These are phyloP conservation scores for Daldinia vernicosa DNA, from an alignment of 495 filamentous ascomycete species.

Conservation along the genomic window DNA sequence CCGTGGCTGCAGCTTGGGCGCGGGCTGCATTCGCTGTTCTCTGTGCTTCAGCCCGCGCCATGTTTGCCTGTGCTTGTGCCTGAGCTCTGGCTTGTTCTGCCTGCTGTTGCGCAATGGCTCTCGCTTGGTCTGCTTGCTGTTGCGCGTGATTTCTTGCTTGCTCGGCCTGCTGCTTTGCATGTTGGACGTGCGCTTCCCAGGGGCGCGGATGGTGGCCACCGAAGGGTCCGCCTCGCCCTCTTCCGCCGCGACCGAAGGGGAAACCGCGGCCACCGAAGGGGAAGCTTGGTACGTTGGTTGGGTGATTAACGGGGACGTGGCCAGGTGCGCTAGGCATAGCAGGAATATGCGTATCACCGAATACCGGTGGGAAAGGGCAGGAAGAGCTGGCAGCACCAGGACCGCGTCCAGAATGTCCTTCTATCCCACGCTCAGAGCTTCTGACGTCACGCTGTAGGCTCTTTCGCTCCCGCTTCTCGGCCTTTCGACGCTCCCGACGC, in stretches of 20 bases:
- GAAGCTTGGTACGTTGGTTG: not conserved
- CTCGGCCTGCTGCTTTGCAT: constrained; percentile 8
- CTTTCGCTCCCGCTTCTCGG: constrained; percentile 46
- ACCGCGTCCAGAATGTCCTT: constrained; percentile 11
- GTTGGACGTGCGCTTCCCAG: constrained; percentile 19
- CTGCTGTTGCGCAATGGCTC: not conserved
- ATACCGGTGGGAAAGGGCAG: not conserved
- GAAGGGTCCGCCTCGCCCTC: constrained; percentile 4
- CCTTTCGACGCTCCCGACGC: constrained; percentile 36
- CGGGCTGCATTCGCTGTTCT: not conserved
- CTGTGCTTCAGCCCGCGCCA: constrained; percentile 2
- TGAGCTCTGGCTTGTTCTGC: not conserved
- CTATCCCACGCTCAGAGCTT: constrained; percentile 37
- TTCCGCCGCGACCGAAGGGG: constrained; percentile 1
- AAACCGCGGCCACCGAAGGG: constrained; percentile 3
- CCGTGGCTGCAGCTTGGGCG: not conserved
- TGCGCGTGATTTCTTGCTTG: not conserved
- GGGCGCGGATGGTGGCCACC: not conserved
- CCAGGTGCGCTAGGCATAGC: not conserved
- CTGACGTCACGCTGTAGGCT: constrained; percentile 41
- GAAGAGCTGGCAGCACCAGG: not conserved
- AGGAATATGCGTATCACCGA: not conserved
- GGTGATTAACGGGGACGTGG: not conserved
- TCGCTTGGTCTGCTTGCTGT: not conserved
- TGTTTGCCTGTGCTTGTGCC: constrained; percentile 3